Base-by-base conservation (phyloP, 352 stramenopile species). In the Pythium brachiatum region DNA sequence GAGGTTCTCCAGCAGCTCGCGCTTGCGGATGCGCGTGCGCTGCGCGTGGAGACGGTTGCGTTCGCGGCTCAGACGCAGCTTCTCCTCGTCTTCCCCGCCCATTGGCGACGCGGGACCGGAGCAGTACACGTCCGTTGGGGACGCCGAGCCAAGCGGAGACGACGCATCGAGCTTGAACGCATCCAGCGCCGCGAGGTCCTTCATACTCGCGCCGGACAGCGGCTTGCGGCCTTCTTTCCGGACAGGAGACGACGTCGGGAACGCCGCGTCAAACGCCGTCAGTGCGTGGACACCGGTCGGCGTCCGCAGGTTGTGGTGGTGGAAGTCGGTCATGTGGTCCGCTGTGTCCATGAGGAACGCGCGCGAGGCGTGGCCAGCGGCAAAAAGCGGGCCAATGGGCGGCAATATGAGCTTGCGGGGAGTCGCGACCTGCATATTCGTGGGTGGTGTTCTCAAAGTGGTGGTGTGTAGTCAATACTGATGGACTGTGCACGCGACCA, bases 1-100 rank as follows among this genome's bases (percentile, higher is more conserved):
- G 18, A 92, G 71, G 50, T 74, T 86, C 70, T 90, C 80, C 2
- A 92, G 69, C 55, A 90, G 56, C 74, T 92, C 80, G 38, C 83
- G 78, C 63, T 92, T 92, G 43, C 83, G 83, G 58, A 88, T 88
- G 6, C 83, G 70, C 57, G 80, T 92, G 50, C 80, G 83, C 64
- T 92, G 83, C 3, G 83, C 80, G 51, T 92, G 83, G 16, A 92
- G 70, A 0, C 83, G 83, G 63, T 92, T 92, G 31, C 83, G 83
- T 44, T 92, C 83, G 50, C 83, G 77, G 64, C 78, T 90, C 3
- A 92, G 70, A 25, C 83, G 83, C 53, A 90, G 63, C 53, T 90
- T 90, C 57, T 86, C 81, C 34, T 89, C 77, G 46, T 86, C 81
- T 9, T 58, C 59, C 39, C 31, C 64, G 54, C 39, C 60, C 16